Base-by-base conservation (phyloP, 768 basidiomycete species). In the Lactifluus rugatus region DNA sequence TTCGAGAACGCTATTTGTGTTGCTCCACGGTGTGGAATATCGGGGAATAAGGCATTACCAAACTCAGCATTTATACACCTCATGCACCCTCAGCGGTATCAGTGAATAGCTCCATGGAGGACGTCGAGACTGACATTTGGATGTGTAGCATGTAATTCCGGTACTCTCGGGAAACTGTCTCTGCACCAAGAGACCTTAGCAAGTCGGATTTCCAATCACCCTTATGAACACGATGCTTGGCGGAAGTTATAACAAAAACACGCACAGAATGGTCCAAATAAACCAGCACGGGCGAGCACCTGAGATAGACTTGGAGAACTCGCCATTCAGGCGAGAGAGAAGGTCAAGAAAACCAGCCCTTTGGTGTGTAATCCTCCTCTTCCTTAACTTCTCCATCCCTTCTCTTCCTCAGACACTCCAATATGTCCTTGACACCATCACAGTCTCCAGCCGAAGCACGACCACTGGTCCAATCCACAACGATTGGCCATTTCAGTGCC, bases 391-490 rank as follows among this genome's bases (percentile, higher is more conserved):
- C 84, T 0, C 86, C 86, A 61, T 89, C 88, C 54, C 87, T 72
- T 57, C 74, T 78, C 71, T 80, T 80, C 65, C 87, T 73, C 55
- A 90, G 61, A 26, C 70, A 73, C 62, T 90, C 88, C 66, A 90
- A 65, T 16, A 90, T 84, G 1, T 67, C 66, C 54, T 77, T 79
- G n/a, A 88, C 88, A 19, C 83, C 82, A 6, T 87, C 84, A 17
- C 83, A 73, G 58, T 85, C 81, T 0, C 88, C 88, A 0, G 89
- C 70, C 19, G 77, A 77, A 10, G 81, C 85, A 42, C 75, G 75
- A 1, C 88, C 88, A 23, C 74, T 77, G 16, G 74, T 70, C 88
- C 88, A 90, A 63, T 90, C 82, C 2, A 90, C 88, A 0, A 90
- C 85, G 47, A 90, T 78, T 0, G 88, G 88, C 87, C 86, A 90